Base-by-base conservation (phyloP, 176 grass and related monocot genomes). In the Poa pratensis region DNA sequence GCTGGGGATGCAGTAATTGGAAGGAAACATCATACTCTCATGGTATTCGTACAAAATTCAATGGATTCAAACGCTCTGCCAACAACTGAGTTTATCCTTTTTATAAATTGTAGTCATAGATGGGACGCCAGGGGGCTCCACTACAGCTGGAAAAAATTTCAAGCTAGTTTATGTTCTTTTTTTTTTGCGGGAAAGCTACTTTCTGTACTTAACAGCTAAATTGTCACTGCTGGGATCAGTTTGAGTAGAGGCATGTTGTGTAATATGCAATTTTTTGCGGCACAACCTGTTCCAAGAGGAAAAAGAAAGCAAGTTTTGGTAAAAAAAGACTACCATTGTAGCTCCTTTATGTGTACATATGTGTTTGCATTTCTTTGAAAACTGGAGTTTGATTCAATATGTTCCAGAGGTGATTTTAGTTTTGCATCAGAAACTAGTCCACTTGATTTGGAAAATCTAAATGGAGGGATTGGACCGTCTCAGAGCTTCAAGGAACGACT, bases 391-490 rank as follows among this genome's bases (percentile, higher is more conserved):
- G 30, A 49, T 83, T 77, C 32, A 69, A n/a, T 76, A 58, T 67
- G 32, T 59, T 70, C 20, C 0, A 30, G 42, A 63, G 23, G 5
- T 32, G 2, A 17, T 53, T 53, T 82, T 43, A 77, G 48, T 70
- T 85, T 51, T 50, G 5, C 12, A 23, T 82, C 55, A 77, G 42
- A 70, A 82, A 69, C 39, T 72, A 64, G 19, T 83, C 58, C 79
- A 77, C 45, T 61, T 68, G 40, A 85, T 85, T 70, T 82, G 78
- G 40, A 45, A 43, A 86, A 72, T 82, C 18, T 53, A 72, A 72
- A 69, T 73, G 27, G 45, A 65, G 18, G 43, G 48, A 60, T 69
- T 43, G 35, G 30, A 82, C 49, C 72, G 28, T 63, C 42, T 76
- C 43, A 78, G 64, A 26, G 32, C 43, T 82, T 71, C 6, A 49